Conservation (phyloP, 129 eudicot species). For the Tagetes erecta region DNA sequence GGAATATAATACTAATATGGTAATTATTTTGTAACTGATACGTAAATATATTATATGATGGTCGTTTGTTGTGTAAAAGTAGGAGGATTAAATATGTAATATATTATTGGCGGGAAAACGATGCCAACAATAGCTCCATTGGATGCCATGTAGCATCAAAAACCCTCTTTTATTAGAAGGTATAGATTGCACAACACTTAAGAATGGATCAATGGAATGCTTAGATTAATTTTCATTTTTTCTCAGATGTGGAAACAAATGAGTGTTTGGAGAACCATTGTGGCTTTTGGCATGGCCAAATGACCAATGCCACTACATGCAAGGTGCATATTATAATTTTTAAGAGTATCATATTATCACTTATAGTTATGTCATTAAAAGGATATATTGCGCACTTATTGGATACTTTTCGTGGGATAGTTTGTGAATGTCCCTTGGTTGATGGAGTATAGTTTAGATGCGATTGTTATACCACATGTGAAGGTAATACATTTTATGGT, state of each 20-base stretch:
- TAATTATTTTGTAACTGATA: too few relatives aligned
- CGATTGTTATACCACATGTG: conserved; percentile 83
- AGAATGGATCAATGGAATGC: neutral
- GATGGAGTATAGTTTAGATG: conserved; percentile 88
- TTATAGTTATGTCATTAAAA: conserved; percentile 18
- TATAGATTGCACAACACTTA: neutral
- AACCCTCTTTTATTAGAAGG: too few relatives aligned
- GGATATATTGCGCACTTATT: conserved; percentile 20
- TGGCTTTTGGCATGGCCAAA: conserved; percentile 93
- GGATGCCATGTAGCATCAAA: too few relatives aligned
- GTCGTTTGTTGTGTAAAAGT: too few relatives aligned
- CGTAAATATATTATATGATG: too few relatives aligned
- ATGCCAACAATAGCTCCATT: too few relatives aligned
- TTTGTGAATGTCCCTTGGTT: conserved; percentile 88
- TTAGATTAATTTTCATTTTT: conserved; percentile 12
- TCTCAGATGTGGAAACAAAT: conserved; percentile 89
- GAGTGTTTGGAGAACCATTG: conserved; percentile 92
- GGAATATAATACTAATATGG: too few relatives aligned
- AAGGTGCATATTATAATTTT: conserved; percentile 45
- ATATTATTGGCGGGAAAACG: too few relatives aligned
- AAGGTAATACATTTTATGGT: conserved; percentile 42
- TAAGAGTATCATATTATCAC: neutral
- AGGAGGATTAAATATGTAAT: too few relatives aligned
- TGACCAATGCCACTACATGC: conserved; percentile 88
- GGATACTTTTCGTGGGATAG: conserved; percentile 94